Evolutionary conservation across 257 asterid genomes (phyloP).

Genomic region (Solanum gracilifrons): DNA sequence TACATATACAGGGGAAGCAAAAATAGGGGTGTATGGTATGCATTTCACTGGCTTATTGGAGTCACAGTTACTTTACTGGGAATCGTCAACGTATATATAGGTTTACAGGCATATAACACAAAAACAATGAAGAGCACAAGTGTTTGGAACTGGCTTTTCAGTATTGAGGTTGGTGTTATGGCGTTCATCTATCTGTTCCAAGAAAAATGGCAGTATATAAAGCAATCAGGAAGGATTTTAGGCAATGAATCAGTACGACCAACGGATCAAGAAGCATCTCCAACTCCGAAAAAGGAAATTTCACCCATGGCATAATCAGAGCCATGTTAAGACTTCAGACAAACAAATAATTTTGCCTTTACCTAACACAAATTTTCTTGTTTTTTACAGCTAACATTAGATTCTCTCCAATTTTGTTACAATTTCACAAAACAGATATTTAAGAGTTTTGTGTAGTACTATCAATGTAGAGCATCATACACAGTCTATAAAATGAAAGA

Average conservation of each 20-base stretch:
- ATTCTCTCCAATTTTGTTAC: neutral
- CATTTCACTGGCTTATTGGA: slow-evolving; percentile 77
- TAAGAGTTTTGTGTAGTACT: neutral
- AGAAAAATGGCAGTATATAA: slow-evolving; percentile 70
- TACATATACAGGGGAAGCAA: slow-evolving; percentile 53
- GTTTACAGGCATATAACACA: slow-evolving; percentile 61
- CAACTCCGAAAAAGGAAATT: slow-evolving; percentile 22
- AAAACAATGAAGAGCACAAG: slow-evolving; percentile 36
- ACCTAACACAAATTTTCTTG: neutral
- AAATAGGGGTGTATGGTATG: slow-evolving; percentile 57
- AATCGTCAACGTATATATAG: slow-evolving; percentile 62
- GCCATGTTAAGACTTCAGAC: neutral
- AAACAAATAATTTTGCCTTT: neutral
- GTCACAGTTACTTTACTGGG: slow-evolving; percentile 49
- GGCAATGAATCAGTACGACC: slow-evolving; percentile 50
- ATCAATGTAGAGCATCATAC: neutral
- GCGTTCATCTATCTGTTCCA: slow-evolving; percentile 56
- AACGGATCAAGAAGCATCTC: slow-evolving; percentile 51
- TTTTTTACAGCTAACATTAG: neutral
- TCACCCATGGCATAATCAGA: slow-evolving; percentile 21
- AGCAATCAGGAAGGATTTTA: slow-evolving; percentile 31
- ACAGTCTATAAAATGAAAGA: neutral
- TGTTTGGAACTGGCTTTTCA: slow-evolving; percentile 54
- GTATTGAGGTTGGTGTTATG: slow-evolving; percentile 39
- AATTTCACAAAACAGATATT: neutral